Evolutionary conservation across 1,284 basidiomycete genomes (phyloP), one percentile per base, ranked within the genome.

Genomic region (Cystobasidiaceae sp.): DNA sequence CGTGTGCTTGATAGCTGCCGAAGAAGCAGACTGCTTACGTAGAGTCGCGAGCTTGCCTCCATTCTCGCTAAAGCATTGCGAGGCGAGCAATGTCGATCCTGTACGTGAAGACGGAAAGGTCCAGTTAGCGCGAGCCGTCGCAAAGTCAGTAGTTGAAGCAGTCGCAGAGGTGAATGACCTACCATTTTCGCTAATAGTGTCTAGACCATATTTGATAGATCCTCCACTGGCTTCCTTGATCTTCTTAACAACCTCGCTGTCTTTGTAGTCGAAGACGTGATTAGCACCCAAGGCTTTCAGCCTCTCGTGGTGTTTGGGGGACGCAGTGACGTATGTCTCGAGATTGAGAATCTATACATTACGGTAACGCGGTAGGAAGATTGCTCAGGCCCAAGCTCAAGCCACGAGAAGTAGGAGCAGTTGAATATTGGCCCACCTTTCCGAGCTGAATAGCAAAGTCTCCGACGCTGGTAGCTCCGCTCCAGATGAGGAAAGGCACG

Each of bases 381-480:
- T 39, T n/a, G n/a, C 11, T 11, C 37, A 11, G n/a, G n/a, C n/a
- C 11, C 37, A 39, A 39, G n/a, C 11, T 39, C 37, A 39, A n/a
- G n/a, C n/a, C n/a, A n/a, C n/a, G n/a, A n/a, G n/a, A n/a, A n/a
- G n/a, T n/a, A n/a, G n/a, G n/a, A n/a, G n/a, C n/a, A n/a, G n/a
- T n/a, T n/a, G n/a, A n/a, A n/a, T n/a, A n/a, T n/a, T n/a, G 6
- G 17, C 27, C 46, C 8, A 57, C 33, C 46, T 77, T 77, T 50
- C 84, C 78, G n/a, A 85, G 76, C 71, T 84, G 84, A 50, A 85
- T 78, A 0, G 75, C 83, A 68, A 82, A 81, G 27, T 78, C 71
- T 0, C 81, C 81, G 41, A 81, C 79, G 6, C 76, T 73, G 11
- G 78, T 76, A 11, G 79, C 73, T 8, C 79, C 81, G 19, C 76